Evolutionary conservation across 805 yeast species (phyloP).

Genomic region (Cyberlindnera subsufficiens): DNA sequence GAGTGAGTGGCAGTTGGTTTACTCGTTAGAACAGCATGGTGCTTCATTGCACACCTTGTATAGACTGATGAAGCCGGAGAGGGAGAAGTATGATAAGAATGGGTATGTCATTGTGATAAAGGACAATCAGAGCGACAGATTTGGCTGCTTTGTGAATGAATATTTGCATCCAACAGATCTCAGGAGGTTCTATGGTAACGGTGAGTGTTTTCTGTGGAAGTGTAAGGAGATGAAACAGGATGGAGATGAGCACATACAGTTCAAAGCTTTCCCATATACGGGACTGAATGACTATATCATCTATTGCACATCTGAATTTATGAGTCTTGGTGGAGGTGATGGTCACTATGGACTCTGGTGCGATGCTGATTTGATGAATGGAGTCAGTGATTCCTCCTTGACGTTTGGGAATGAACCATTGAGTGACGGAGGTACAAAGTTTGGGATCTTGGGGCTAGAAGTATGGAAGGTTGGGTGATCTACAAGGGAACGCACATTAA

Average conservation of each 20-base stretch:
- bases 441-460: conserved; percentile 72
- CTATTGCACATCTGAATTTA: conserved; percentile 69
- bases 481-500: background rate
- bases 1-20: conserved; percentile 70
- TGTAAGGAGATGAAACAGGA: conserved; percentile 14
- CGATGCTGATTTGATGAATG: conserved; percentile 65
- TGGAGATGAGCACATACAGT: conserved; percentile 27
- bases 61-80: conserved; percentile 41
- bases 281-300: conserved; percentile 83
- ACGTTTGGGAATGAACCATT: conserved; percentile 90
- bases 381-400: conserved; percentile 71
- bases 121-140: conserved; percentile 57
- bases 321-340: conserved; percentile 87
- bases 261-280: conserved; percentile 82
- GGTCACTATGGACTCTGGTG: conserved; percentile 92
- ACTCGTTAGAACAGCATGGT: conserved; percentile 91
- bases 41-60: conserved; percentile 80
- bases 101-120: conserved; percentile 74
- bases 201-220: conserved; percentile 91
- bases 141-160: conserved; percentile 81
- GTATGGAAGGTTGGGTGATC: conserved; percentile 69
- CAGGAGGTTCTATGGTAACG: conserved; percentile 82
- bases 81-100: conserved; percentile 33
- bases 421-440: conserved; percentile 53
- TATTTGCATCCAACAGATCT: conserved; percentile 64